These are phyloP conservation scores for Aspergillus chevalieri DNA, from an alignment of 2,329 filamentous ascomycete genomes.

Conservation along the genomic window DNA sequence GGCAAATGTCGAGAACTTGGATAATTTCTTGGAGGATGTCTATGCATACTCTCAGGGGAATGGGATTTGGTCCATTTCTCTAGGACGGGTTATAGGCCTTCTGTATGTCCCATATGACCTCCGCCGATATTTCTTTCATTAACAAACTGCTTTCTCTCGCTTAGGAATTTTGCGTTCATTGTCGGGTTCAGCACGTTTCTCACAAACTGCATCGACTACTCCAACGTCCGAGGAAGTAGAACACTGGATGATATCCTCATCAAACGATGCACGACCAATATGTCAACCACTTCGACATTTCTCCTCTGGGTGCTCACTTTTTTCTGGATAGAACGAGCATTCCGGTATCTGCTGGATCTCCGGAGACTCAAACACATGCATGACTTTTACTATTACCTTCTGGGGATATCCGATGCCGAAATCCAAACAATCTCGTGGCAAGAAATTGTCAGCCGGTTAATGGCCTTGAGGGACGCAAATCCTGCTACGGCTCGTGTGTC, in stretches of 20 bases:
- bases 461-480: conserved; percentile 77
- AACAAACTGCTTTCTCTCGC: not conserved
- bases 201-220: conserved; percentile 78
- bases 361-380: conserved; percentile 69
- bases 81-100: conserved; percentile 65
- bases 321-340: conserved; percentile 75
- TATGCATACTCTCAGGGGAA: conserved; percentile 81
- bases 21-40: conserved; percentile 77
- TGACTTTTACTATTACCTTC: conserved; percentile 76
- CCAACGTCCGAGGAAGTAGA: conserved; percentile 61
- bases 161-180: conserved; percentile 72
- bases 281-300: conserved; percentile 70
- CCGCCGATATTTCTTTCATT: not conserved
- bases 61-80: conserved; percentile 77
- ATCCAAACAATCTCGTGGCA: conserved; percentile 96
- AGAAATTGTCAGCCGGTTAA: conserved; percentile 77
- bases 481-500: conserved; percentile 66
- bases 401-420: conserved; percentile 76
- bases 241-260: conserved; percentile 57
- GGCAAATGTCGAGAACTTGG: conserved; percentile 84
- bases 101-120: conserved; percentile 49
- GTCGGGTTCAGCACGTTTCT: conserved; percentile 77
- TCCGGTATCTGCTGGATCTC: conserved; percentile 67
- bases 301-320: conserved; percentile 79
- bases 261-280: conserved; percentile 66